Percentiles rank a stretch among this genome's conserved stretches.
Evolutionary conservation across 345 rosid species (phyloP).

Genomic region (Rubroshorea leprosula): DNA sequence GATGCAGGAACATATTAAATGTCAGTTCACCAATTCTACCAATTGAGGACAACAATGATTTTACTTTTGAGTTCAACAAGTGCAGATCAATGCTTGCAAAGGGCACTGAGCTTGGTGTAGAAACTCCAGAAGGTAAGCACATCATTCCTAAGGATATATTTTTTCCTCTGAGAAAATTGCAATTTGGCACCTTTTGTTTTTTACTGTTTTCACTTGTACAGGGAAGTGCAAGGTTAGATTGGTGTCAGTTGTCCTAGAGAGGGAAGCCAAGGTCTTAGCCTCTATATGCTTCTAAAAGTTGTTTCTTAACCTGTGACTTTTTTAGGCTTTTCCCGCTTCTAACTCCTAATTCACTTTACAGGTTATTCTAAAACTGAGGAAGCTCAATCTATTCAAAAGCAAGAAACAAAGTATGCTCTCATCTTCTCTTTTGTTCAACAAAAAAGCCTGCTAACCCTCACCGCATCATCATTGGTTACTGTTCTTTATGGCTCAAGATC

Average conservation of each 20-base stretch:
- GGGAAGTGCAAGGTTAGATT: constrained; percentile 63
- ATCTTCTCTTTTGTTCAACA: neutral
- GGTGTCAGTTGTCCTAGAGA: constrained; percentile 50
- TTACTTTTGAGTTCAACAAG: constrained; percentile 55
- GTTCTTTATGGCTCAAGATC: too few species aligned
- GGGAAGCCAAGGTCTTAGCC: constrained; percentile 66
- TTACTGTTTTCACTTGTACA: constrained; percentile 19
- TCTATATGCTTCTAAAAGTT: too few species aligned
- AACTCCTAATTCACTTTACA: constrained; percentile 18
- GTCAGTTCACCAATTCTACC: constrained; percentile 62
- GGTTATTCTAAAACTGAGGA: constrained; percentile 63
- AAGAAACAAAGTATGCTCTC: constrained; percentile 59
- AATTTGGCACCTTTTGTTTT: neutral
- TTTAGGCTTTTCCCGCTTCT: too few species aligned
- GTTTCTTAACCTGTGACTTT: too few species aligned
- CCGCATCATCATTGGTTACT: too few species aligned
- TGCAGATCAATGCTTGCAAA: constrained; percentile 51
- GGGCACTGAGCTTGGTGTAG: constrained; percentile 68
- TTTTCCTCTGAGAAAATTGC: too few species aligned
- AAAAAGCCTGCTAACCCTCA: neutral
- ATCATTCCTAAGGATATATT: too few species aligned
- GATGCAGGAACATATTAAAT: constrained; percentile 53
- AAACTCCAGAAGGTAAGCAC: constrained; percentile 71
- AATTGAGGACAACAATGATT: constrained; percentile 45
- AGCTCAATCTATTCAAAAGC: constrained; percentile 62